phyloP scores from a whole-genome alignment of 192 early-diverging fungal species.

The Allomyces javanicus region DNA sequence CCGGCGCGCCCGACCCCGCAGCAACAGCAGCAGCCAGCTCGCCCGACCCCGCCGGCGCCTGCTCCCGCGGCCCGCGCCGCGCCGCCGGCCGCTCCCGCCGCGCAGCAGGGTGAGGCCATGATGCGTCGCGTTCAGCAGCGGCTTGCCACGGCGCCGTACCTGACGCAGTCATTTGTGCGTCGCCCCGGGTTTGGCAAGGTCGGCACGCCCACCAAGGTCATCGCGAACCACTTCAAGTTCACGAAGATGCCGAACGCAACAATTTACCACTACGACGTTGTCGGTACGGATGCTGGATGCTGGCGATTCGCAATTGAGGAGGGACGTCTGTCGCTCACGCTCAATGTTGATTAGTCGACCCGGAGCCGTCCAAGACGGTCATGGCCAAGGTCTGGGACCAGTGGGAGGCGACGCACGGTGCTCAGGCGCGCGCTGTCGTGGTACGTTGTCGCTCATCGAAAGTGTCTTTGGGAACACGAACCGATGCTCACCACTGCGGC shows the following conservation, averaged over 20 bases:
- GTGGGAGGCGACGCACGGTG: conserved; percentile 19
- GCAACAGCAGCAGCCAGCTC: background rate
- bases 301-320: background rate
- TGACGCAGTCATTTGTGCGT: conserved; percentile 11
- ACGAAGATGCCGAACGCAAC: conserved; percentile 33
- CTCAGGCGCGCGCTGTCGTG: background rate
- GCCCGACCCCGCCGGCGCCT: background rate
- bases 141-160: background rate
- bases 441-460: background rate
- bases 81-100: background rate
- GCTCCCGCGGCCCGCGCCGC: background rate
- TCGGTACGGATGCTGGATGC: too few species aligned
- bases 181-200: conserved; percentile 20
- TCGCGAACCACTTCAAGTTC: conserved; percentile 64
- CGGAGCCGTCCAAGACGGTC: conserved; percentile 1
- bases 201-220: conserved; percentile 23
- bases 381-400: conserved; percentile 1
- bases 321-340: background rate
- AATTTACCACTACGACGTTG: conserved; percentile 78
- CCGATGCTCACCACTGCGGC: background rate
- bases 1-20: background rate
- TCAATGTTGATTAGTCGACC: background rate
- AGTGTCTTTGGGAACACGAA: background rate
- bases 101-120: background rate
- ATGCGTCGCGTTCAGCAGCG: background rate